Percentiles rank a stretch among this genome's conserved stretches.
Evolutionary conservation across 495 filamentous ascomycete genomes (phyloP).

Genomic region (Tetracladium marchalianum): DNA sequence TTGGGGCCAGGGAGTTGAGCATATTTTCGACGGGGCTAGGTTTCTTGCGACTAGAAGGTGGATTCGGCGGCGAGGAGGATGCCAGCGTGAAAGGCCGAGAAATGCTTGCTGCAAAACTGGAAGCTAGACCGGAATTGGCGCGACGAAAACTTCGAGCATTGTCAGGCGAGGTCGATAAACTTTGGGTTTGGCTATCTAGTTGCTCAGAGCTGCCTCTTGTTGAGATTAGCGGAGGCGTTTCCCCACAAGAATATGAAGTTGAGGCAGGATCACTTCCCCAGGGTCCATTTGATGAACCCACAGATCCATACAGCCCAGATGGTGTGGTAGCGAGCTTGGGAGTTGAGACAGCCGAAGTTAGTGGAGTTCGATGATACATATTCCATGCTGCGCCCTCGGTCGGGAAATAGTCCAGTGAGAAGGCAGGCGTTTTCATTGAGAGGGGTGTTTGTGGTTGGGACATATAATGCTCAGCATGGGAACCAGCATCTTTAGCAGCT

Average conservation of each 20-base stretch:
- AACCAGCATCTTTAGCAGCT: slow-evolving; percentile 34
- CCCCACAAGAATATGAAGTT: slow-evolving; percentile 47
- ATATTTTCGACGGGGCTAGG: slow-evolving; percentile 58
- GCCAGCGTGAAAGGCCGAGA: slow-evolving; percentile 62
- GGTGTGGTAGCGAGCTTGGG: slow-evolving; percentile 49
- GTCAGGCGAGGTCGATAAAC: slow-evolving; percentile 65
- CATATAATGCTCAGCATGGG: slow-evolving; percentile 34
- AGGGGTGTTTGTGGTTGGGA: slow-evolving; percentile 45
- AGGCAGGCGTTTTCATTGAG: slow-evolving; percentile 54
- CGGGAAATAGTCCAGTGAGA: slow-evolving; percentile 60
- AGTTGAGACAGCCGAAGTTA: slow-evolving; percentile 41
- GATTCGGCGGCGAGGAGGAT: slow-evolving; percentile 42
- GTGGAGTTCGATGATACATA: slow-evolving; percentile 32
- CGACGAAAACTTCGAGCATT: slow-evolving; percentile 39
- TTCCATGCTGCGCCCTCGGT: slow-evolving; percentile 49
- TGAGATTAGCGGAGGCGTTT: slow-evolving; percentile 51
- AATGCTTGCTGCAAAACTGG: slow-evolving; percentile 58
- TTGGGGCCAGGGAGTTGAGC: slow-evolving; percentile 47
- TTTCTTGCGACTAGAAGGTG: slow-evolving; percentile 59
- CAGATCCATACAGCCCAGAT: slow-evolving; percentile 48
- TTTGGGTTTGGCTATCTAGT: slow-evolving; percentile 12
- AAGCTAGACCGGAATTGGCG: slow-evolving; percentile 48
- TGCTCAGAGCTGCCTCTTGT: slow-evolving; percentile 15
- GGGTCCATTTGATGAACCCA: slow-evolving; percentile 43
- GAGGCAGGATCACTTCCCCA: slow-evolving; percentile 39